Evolutionary conservation across 768 basidiomycete species (phyloP).

Genomic region (Tricholomella constricta): DNA sequence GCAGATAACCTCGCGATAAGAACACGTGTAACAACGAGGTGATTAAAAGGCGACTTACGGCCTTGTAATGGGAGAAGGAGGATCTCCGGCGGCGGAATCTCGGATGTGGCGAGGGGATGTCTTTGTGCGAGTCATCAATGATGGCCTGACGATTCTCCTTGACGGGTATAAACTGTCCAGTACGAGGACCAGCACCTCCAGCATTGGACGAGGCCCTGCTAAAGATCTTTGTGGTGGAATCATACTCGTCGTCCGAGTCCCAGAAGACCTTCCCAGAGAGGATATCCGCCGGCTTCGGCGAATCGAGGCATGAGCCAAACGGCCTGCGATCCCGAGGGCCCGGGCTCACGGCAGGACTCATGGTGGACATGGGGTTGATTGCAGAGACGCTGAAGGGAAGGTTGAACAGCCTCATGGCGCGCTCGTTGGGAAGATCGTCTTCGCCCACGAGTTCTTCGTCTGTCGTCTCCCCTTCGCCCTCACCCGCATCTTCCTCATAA

Average conservation of each 20-base stretch:
- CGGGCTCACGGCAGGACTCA: conserved; percentile 58
- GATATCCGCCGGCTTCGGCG: conserved; percentile 69
- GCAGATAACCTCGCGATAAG: conserved; percentile 9
- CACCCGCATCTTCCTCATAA: conserved; percentile 50
- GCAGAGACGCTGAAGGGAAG: conserved; percentile 63
- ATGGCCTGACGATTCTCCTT: conserved; percentile 41
- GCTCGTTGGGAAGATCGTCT: conserved; percentile 71
- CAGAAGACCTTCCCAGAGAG: conserved; percentile 62
- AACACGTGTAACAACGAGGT: conserved; percentile 9
- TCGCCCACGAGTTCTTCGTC: conserved; percentile 84
- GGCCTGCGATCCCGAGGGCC: conserved; percentile 35
- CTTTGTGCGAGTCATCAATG: conserved; percentile 46
- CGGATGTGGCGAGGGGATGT: conserved; percentile 55
- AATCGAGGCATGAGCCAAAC: conserved; percentile 31
- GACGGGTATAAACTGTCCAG: conserved; percentile 42
- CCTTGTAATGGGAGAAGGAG: conserved; percentile 35
- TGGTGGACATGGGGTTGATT: conserved; percentile 76
- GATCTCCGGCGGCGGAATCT: conserved; percentile 33
- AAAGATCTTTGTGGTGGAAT: conserved; percentile 22
- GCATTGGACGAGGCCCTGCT: conserved; percentile 26
- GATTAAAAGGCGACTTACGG: conserved; percentile 31
- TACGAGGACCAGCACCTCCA: conserved; percentile 34
- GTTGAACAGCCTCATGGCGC: conserved; percentile 71
- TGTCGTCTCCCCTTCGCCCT: conserved; percentile 73
- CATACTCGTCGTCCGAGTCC: conserved; percentile 46